phyloP scores from a whole-genome alignment of 2,329 filamentous ascomycete species.

The Paecilomyces variotii region DNA sequence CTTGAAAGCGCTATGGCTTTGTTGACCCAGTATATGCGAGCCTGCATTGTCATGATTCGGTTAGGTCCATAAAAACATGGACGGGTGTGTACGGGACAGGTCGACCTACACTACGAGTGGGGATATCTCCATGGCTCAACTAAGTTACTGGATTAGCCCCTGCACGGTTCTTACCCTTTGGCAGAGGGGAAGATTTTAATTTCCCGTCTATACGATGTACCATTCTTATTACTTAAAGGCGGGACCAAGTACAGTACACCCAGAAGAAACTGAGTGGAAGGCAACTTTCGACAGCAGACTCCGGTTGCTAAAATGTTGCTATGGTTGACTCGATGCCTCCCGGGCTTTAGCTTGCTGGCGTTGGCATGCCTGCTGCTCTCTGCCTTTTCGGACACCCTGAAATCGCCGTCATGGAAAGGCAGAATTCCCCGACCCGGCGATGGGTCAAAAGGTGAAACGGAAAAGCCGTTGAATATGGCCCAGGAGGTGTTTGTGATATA shows the following conservation, averaged over 20 bases:
- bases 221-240: background rate
- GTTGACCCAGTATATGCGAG: background rate
- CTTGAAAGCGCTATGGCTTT: background rate
- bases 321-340: conserved; percentile 1
- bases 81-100: background rate
- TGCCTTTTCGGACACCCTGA: conserved; percentile 6
- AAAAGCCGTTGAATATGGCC: conserved; percentile 11
- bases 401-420: conserved; percentile 9
- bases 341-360: conserved; percentile 1
- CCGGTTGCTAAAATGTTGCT: background rate
- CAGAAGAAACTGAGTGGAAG: background rate
- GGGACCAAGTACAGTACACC: background rate
- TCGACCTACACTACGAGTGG: background rate
- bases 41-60: background rate
- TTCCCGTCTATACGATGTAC: too few species aligned
- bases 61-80: background rate
- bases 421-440: conserved; percentile 5
- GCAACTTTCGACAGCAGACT: background rate
- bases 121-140: background rate
- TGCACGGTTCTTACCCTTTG: background rate
- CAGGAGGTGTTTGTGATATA: conserved; percentile 53
- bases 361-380: background rate
- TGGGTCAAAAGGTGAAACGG: background rate
- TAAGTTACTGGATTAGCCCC: background rate
- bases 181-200: too few species aligned